These are phyloP conservation scores for Lycium barbarum DNA, from an alignment of 257 asterid genomes.

Conservation along the genomic window DNA sequence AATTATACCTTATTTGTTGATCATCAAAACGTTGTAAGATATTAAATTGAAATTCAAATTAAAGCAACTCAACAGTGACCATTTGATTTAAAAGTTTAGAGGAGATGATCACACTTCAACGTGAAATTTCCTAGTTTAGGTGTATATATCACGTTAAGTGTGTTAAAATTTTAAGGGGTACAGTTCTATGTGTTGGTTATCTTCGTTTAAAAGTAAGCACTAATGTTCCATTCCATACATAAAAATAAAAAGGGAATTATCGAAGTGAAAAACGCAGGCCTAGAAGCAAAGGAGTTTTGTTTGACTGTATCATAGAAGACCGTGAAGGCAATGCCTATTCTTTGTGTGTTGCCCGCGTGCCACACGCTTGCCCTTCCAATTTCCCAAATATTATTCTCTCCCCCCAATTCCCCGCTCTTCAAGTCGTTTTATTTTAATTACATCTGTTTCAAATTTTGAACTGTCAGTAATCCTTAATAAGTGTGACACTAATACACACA, in stretches of 20 bases:
- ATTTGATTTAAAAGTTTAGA: too few relatives aligned
- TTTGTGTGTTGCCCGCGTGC: constrained; percentile 28
- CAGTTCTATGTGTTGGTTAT: too few relatives aligned
- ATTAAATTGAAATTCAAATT: too few relatives aligned
- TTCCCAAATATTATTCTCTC: constrained; percentile 53
- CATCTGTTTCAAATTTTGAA: constrained; percentile 25
- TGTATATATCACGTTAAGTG: too few relatives aligned
- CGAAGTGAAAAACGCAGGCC: neutral
- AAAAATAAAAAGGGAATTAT: neutral
- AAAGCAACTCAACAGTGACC: too few relatives aligned
- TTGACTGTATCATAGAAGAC: constrained; percentile 63
- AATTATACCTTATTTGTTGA: too few relatives aligned
- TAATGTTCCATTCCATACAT: neutral
- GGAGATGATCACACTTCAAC: too few relatives aligned
- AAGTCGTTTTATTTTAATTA: neutral
- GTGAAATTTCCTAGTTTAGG: too few relatives aligned
- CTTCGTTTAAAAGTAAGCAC: too few relatives aligned
- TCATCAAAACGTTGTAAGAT: too few relatives aligned
- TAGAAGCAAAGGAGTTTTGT: constrained; percentile 30
- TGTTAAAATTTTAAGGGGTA: too few relatives aligned
- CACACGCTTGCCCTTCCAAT: constrained; percentile 29
- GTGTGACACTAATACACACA: neutral
- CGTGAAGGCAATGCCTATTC: constrained; percentile 32
- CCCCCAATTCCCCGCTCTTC: constrained; percentile 36
- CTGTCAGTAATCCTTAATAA: constrained; percentile 15